Base-by-base conservation (phyloP, 2,329 filamentous ascomycete genomes). In the Trichophyton benhamiae region DNA sequence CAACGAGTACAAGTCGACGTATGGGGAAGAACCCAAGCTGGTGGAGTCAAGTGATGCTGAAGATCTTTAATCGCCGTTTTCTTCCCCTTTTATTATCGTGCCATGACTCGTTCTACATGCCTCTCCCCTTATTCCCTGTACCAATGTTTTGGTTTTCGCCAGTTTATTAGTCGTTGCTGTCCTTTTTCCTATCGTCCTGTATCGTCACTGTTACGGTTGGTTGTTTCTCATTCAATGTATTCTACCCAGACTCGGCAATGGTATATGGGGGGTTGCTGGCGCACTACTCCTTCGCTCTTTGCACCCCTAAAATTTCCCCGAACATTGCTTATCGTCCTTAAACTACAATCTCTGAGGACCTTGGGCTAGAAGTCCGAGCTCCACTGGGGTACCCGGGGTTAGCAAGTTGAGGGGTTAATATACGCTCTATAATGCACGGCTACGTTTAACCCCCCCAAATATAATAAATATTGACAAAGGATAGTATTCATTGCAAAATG, bases 1-100 rank as follows among this genome's bases (percentile, higher is more conserved):
- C 8, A 61, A 66, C 27, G 67, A 71, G 57, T 66, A 66, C 59
- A 68, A 64, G 33, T 60, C 52, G 20, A 41, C 49, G 2, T 64
- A 62, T 33, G 61, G 61, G 11, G 27, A 59, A 58, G 57, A 62
- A 17, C 58, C 49, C 1, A 30, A 30, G 7, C 15, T 60, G 27
- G 8, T 22, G 13, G 41, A 60, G 13, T n/a, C 52, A 15, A 36
- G 46, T 52, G 46, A 55, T 17, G 25, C 52, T 20, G 52, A 55
- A 36, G 46, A 52, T 22, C 9, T 27, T 15, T 55, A 55, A 36
- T 36, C 27, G 1, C 15, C 15, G 6, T 7, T n/a, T 58, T 44
- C 7, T 44, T 42, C 11, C 41, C 41, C n/a, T 58, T 36, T 3
- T 8, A 30, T 9, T 42, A 44, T 52, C 44, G 46, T 27, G 3